Evolutionary conservation across 2,329 filamentous ascomycete genomes (phyloP).

Genomic region (Dothiorella sarmentorum): DNA sequence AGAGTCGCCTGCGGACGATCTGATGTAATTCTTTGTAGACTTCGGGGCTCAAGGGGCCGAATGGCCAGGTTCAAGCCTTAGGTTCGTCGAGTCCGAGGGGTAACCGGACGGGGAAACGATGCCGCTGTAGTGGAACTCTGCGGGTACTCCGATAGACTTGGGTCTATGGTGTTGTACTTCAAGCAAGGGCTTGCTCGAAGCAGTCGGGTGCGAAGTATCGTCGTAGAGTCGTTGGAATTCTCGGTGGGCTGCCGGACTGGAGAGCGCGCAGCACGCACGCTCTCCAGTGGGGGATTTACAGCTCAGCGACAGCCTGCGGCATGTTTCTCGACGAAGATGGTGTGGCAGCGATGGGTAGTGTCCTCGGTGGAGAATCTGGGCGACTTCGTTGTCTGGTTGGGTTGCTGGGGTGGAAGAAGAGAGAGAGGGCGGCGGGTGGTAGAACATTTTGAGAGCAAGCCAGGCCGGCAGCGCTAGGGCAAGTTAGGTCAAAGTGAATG

Average conservation of each 20-base stretch:
- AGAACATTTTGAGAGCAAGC: conserved; percentile 24
- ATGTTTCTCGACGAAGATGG: conserved; percentile 45
- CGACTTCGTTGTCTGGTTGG: conserved; percentile 42
- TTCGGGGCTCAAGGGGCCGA: conserved; percentile 35
- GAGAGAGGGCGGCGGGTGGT: conserved; percentile 28
- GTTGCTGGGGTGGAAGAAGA: conserved; percentile 28
- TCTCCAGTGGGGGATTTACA: conserved; percentile 84
- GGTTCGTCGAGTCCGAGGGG: conserved; percentile 32
- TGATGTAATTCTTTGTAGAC: conserved; percentile 29
- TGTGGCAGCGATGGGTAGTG: conserved; percentile 17
- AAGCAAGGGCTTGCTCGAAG: conserved; percentile 32
- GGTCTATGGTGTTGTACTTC: conserved; percentile 21
- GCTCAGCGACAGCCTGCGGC: conserved; percentile 53
- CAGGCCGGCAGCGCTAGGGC: conserved; percentile 3
- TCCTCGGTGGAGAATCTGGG: conserved; percentile 22
- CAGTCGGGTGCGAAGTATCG: conserved; percentile 37
- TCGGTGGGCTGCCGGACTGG: conserved; percentile 85
- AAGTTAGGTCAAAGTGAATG: background rate
- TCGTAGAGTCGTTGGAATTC: conserved; percentile 57
- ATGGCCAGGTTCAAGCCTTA: conserved; percentile 22
- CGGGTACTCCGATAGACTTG: conserved; percentile 26
- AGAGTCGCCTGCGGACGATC: conserved; percentile 28
- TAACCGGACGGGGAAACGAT: conserved; percentile 32
- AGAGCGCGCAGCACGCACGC: conserved; percentile 57
- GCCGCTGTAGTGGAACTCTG: conserved; percentile 28